Base-by-base conservation (phyloP, 768 basidiomycete genomes). In the Pleurotus eryngii region DNA sequence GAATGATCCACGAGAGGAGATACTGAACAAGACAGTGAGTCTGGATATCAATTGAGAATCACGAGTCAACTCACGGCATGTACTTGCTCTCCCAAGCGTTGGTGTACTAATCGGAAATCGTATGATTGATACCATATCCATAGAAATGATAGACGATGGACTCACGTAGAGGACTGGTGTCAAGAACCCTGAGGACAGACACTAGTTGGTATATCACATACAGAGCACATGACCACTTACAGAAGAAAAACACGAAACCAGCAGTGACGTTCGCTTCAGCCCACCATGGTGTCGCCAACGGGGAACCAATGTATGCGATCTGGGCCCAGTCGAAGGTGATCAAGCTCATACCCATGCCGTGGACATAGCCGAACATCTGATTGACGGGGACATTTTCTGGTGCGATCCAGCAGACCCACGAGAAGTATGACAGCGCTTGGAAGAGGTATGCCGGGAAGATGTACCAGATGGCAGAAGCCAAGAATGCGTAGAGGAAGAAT, bases 281-380 rank as follows among this genome's bases (percentile, higher is more conserved):
- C 83, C 83, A 84, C 82, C 83, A 87, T 3, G 85, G 86, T 2
- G 81, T 76, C 2, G 81, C 79, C 37, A 87, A 75, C 0, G 86
- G 86, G 46, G 74, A 75, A n/a, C 76, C 77, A 55, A 77, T 78
- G 65, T 75, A 83, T 47, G 80, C 73, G 57, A 85, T 84, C 72
- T 79, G 69, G 3, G 85, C 75, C 91, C 90, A 93, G 63, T 92
- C 90, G 67, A 93, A 90, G 22, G 89, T 89, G 65, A 91, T 68
- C 58, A 90, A 65, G 60, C 86, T 85, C 73, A 91, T 89, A 24
- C 85, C 84, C 66, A 86, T 30, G 68, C 79, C 79, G 60, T 72
- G 83, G 51, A 65, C 77, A 58, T 84, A 84, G 35, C 90, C 90
- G 61, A 92, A 92, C 65, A 92, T 71, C 63, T 88, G 84, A 68